A percentile compares a stretch with the other conserved stretches of the same genome.
These are phyloP conservation scores for Didymella glomerata DNA, from an alignment of 2,329 filamentous ascomycete genomes.

Conservation along the genomic window DNA sequence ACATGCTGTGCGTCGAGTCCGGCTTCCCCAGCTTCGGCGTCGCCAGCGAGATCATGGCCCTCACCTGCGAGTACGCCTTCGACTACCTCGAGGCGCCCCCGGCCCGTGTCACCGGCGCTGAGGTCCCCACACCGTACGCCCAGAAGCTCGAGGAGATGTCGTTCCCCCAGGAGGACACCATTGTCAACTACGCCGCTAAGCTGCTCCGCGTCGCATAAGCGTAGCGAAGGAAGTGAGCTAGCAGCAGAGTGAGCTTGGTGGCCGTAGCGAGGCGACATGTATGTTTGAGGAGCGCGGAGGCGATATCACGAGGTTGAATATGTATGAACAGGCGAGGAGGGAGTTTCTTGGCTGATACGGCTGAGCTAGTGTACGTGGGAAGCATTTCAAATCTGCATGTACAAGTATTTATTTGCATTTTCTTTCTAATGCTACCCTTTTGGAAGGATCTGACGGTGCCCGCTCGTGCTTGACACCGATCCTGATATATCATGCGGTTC, in stretches of 20 bases:
- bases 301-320: slow-evolving; percentile 8
- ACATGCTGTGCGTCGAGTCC: slow-evolving; percentile 89
- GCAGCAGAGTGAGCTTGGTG: not conserved
- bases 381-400: slow-evolving; percentile 24
- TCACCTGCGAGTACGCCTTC: slow-evolving; percentile 97
- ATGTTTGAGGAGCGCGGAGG: not conserved
- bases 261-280: not conserved
- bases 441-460: not conserved
- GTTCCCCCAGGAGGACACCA: slow-evolving; percentile 90
- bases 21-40: slow-evolving; percentile 97
- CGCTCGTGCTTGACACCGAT: not conserved
- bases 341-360: not conserved
- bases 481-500: too few relatives aligned
- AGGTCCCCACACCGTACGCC: slow-evolving; percentile 96
- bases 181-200: slow-evolving; percentile 89
- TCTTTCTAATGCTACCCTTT: slow-evolving; percentile 11
- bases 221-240: slow-evolving; percentile 36
- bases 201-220: slow-evolving; percentile 70
- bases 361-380: slow-evolving; percentile 15
- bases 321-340: slow-evolving; percentile 20
- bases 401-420: slow-evolving; percentile 25
- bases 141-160: slow-evolving; percentile 91
- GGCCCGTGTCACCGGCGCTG: slow-evolving; percentile 92
- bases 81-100: slow-evolving; percentile 96
- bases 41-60: slow-evolving; percentile 87